Percentiles rank a stretch among this genome's conserved stretches.
Conservation (phyloP, 345 rosid species). For the Arabidopsis arenosa region DNA sequence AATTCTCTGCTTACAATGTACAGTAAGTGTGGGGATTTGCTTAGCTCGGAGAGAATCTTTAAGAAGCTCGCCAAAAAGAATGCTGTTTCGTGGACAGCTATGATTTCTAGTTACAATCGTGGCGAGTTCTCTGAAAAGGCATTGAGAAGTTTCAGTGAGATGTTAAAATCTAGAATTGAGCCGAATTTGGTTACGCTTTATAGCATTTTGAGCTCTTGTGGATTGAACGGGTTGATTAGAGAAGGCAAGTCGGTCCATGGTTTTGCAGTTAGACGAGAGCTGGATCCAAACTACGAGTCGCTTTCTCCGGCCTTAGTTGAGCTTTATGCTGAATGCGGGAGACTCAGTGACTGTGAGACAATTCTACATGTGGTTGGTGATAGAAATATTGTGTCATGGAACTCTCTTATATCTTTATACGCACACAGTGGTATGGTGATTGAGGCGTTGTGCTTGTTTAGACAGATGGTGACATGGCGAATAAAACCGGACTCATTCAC, state of each 20-base stretch:
- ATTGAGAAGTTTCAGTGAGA: conserved; percentile 54
- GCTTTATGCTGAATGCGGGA: conserved; percentile 65
- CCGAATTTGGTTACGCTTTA: conserved; percentile 69
- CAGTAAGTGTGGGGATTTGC: conserved; percentile 71
- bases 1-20: conserved; percentile 68
- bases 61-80: conserved; percentile 29
- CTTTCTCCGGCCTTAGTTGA: conserved; percentile 71
- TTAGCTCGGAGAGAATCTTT: conserved; percentile 65
- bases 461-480: conserved; percentile 56
- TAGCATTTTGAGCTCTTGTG: conserved; percentile 70
- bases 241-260: conserved; percentile 82
- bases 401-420: conserved; percentile 68
- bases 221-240: conserved; percentile 56
- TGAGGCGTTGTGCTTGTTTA: conserved; percentile 57
- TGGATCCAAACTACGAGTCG: conserved; percentile 51
- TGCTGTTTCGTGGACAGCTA: conserved; percentile 70
- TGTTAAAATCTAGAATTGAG: conserved; percentile 52
- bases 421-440: conserved; percentile 55
- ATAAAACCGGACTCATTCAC: conserved; percentile 69
- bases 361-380: conserved; percentile 53
- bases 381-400: conserved; percentile 67
- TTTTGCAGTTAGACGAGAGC: conserved; percentile 53
- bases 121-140: conserved; percentile 57
- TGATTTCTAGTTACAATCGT: conserved; percentile 74
- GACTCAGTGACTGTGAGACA: conserved; percentile 51